These are phyloP conservation scores for Pseudogymnoascus sp. DNA, from an alignment of 2,329 filamentous ascomycete genomes.

Conservation along the genomic window DNA sequence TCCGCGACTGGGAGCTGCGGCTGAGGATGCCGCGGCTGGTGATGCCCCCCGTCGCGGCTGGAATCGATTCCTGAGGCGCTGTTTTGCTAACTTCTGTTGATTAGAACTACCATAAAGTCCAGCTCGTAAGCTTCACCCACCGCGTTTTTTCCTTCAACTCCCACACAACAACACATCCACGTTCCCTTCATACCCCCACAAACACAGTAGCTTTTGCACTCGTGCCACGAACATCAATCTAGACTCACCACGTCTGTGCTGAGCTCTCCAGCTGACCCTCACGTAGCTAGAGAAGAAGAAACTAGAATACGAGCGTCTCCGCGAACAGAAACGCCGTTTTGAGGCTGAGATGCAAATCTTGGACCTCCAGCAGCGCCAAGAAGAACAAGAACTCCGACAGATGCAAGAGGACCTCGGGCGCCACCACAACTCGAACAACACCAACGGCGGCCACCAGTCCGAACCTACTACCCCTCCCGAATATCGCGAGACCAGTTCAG, in stretches of 20 bases:
- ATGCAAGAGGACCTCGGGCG: slow-evolving; percentile 72
- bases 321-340: slow-evolving; percentile 81
- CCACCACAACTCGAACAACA: slow-evolving; percentile 40
- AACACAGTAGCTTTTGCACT: not conserved
- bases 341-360: slow-evolving; percentile 88
- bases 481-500: slow-evolving; percentile 64
- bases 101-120: slow-evolving; percentile 64
- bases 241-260: not conserved
- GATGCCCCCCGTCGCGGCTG: not conserved
- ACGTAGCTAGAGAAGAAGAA: slow-evolving; percentile 86
- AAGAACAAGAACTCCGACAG: slow-evolving; percentile 76
- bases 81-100: slow-evolving; percentile 20
- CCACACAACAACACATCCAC: not conserved
- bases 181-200: not conserved
- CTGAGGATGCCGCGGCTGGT: not conserved
- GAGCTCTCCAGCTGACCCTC: slow-evolving; percentile 31
- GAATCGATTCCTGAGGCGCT: slow-evolving; percentile 1
- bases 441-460: slow-evolving; percentile 62
- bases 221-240: not conserved
- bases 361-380: slow-evolving; percentile 74
- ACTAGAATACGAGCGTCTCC: slow-evolving; percentile 82
- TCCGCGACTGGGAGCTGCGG: not conserved
- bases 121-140: slow-evolving; percentile 56
- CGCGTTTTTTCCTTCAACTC: not conserved
- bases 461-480: slow-evolving; percentile 96